phyloP scores from a whole-genome alignment of 352 stramenopile genomes.

The Phytophthora sojae region DNA sequence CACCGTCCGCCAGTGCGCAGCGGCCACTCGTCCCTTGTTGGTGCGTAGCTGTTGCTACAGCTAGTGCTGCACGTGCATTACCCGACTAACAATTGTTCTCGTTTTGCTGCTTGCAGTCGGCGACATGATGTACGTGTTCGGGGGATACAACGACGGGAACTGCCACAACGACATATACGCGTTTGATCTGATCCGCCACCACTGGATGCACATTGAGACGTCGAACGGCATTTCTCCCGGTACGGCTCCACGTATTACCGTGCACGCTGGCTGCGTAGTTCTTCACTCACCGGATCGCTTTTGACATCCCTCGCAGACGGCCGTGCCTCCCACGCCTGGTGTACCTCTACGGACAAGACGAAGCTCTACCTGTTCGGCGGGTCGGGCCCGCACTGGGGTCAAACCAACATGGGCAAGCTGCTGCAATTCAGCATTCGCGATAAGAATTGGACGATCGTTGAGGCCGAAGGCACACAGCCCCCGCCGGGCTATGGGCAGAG shows the following conservation, averaged over 20 bases:
- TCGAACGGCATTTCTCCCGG: conserved; percentile 75
- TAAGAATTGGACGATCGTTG: conserved; percentile 85
- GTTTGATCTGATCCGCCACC: conserved; percentile 81
- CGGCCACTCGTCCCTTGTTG: conserved; percentile 81
- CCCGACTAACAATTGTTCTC: conserved; percentile 5
- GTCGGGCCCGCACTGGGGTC: conserved; percentile 81
- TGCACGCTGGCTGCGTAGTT: not conserved
- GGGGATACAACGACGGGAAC: conserved; percentile 88
- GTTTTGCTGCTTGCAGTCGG: conserved; percentile 47
- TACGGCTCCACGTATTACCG: conserved; percentile 24
- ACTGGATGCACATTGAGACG: conserved; percentile 81
- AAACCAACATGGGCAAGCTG: conserved; percentile 90
- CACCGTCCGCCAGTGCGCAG: conserved; percentile 76
- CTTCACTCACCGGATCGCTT: conserved; percentile 5
- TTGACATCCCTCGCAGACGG: conserved; percentile 47
- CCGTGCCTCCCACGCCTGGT: conserved; percentile 80
- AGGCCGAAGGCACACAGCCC: conserved; percentile 66
- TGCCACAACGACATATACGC: conserved; percentile 89
- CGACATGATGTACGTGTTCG: conserved; percentile 86
- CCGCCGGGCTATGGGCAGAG: conserved; percentile 83
- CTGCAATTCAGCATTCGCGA: conserved; percentile 80
- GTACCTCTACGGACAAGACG: conserved; percentile 72
- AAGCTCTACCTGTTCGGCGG: conserved; percentile 85
- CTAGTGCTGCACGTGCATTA: not conserved
- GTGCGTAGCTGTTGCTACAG: conserved; percentile 35